A percentile compares a stretch with the other conserved stretches of the same genome.
Evolutionary conservation across 75 land plant species (phyloP).

Genomic region (Cupressus sempervirens): DNA sequence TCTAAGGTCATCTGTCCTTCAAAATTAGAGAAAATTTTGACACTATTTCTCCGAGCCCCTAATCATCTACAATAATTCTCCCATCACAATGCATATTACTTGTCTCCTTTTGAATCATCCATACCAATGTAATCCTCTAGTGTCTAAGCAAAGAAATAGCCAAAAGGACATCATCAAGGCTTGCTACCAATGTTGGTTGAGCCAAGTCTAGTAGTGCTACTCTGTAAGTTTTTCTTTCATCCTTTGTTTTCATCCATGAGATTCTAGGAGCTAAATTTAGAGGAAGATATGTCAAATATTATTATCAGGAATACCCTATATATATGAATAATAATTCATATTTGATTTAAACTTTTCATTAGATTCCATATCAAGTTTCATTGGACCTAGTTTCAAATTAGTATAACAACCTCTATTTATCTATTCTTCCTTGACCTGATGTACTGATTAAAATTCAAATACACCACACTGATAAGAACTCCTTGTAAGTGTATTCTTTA

Average conservation of each 20-base stretch:
- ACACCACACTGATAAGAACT: background rate
- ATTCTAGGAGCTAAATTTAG: background rate
- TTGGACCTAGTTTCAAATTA: background rate
- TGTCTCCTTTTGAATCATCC: no score
- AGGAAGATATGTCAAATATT: background rate
- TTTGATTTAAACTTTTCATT: background rate
- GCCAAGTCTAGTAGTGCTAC: background rate
- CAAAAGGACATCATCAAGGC: no score
- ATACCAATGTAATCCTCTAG: no score
- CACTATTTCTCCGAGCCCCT: no score
- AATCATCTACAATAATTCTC: no score
- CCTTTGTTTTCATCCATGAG: background rate
- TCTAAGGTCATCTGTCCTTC: no score
- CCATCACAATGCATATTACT: no score
- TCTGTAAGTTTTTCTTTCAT: background rate
- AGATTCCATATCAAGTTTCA: background rate
- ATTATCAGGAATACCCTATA: background rate
- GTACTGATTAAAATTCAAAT: background rate
- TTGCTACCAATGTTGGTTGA: no score
- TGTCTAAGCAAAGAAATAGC: no score
- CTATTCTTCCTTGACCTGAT: conserved; percentile 1
- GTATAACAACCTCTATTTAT: background rate
- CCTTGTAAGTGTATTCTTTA: background rate
- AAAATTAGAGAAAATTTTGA: no score
- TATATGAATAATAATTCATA: conserved; percentile 5